Base-by-base conservation (phyloP, 2,329 filamentous ascomycete genomes). In the Fusarium sp. region DNA sequence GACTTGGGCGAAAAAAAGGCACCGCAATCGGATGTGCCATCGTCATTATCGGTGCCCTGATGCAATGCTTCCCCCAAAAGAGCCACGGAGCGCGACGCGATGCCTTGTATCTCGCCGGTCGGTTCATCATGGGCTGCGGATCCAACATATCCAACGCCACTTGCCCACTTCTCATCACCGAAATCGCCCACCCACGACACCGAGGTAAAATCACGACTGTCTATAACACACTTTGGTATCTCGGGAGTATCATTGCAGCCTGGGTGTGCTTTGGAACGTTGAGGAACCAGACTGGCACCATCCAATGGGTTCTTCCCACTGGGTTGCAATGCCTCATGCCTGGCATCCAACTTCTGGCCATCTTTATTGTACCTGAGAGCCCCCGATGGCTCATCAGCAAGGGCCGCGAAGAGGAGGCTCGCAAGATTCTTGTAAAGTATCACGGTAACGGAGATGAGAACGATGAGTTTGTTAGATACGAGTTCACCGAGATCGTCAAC, bases 141-240 rank as follows among this genome's bases (percentile, higher is more conserved):
- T 70, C 65, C 9, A 73, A 72, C 14, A 72, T 73, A 4, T 67
- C 71, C 20, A 72, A 72, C 41, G 71, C 60, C 4, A 71, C 71
- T 0, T 72, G 69, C n/a, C 71, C 71, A 3, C 50, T 73, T 0
- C 63, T 73, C 25, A 73, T 73, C 19, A 73, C 71, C 20, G 71
- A 73, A 10, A 56, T 73, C 19, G 41, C 71, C 2, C 69, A 73
- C 4, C 72, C 72, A 0, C 51, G 58, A 4, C 71, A 74, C 2
- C 62, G 72, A 39, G 72, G 70, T 3, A 62, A 41, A 5, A 57
- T 74, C 7, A 74, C 71, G 6, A 71, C 71, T 1, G 54, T 74
- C 2, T 74, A 74, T 8, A 74, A 74, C 23, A 73, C 71, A 0
- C 54, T 72, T 4, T 73, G 70, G 68, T 72, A 73, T 17, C 53